Evolutionary conservation across 2,329 filamentous ascomycete genomes (phyloP).

Genomic region (Parastagonospora avenae): DNA sequence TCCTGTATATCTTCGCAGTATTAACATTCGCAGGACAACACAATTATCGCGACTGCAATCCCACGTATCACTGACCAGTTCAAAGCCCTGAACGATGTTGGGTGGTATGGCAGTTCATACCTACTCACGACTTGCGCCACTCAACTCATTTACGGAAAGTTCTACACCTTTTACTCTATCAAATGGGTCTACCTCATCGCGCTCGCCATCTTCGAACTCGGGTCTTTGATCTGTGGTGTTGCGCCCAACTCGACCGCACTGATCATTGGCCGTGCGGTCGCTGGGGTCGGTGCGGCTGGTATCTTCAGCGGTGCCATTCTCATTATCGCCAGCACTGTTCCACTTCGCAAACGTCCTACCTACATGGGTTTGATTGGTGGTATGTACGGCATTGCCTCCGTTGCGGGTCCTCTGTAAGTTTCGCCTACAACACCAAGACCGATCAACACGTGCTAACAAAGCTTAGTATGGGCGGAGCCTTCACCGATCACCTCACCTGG

Average conservation of each 20-base stretch:
- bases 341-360: constrained; percentile 53
- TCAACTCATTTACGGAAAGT: constrained; percentile 47
- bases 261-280: constrained; percentile 58
- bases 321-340: constrained; percentile 53
- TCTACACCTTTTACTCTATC: constrained; percentile 54
- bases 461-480: constrained; percentile 50
- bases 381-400: constrained; percentile 56
- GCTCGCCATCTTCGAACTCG: constrained; percentile 57
- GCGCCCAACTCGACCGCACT: constrained; percentile 56
- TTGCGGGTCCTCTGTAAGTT: constrained; percentile 53
- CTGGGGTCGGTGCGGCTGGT: constrained; percentile 57
- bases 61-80: constrained; percentile 56
- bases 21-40: constrained; percentile 45
- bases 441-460: constrained; percentile 29
- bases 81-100: constrained; percentile 52
- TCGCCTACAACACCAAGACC: constrained; percentile 3
- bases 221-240: constrained; percentile 57
- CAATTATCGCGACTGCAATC: constrained; percentile 55
- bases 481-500: constrained; percentile 54
- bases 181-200: constrained; percentile 55
- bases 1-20: not conserved
- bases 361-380: constrained; percentile 57
- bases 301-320: constrained; percentile 57
- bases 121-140: constrained; percentile 50
- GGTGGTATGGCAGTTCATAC: constrained; percentile 53